Evolutionary conservation across 2,329 filamentous ascomycete species (phyloP).

Genomic region (Ophiostoma ips): DNA sequence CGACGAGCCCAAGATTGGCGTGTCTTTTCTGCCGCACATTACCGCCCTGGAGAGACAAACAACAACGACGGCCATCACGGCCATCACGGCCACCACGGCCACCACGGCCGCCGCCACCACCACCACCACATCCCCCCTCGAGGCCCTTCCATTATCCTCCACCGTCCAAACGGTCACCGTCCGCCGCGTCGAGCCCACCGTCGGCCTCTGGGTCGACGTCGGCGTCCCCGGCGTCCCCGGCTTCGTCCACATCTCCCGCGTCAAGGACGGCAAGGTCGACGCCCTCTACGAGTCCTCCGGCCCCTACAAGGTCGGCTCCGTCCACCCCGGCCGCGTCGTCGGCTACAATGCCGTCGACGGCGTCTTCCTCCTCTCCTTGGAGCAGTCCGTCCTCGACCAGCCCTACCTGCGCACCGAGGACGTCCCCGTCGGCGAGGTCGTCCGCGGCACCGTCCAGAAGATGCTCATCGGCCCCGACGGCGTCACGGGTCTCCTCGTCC

Average conservation of each 20-base stretch:
- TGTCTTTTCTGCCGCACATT: slow-evolving; percentile 81
- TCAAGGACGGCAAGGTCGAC: slow-evolving; percentile 84
- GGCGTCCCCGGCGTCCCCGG: slow-evolving; percentile 55
- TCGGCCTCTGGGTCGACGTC: slow-evolving; percentile 70
- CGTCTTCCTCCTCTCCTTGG: slow-evolving; percentile 70
- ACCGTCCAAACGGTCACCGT: slow-evolving; percentile 68
- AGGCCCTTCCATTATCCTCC: slow-evolving; percentile 55
- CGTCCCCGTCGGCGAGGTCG: slow-evolving; percentile 63
- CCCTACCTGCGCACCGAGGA: slow-evolving; percentile 87
- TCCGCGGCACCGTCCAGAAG: slow-evolving; percentile 75
- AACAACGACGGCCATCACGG: slow-evolving; percentile 11
- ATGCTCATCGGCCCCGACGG: slow-evolving; percentile 67
- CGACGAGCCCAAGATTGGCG: slow-evolving; percentile 69
- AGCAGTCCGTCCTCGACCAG: slow-evolving; percentile 71
- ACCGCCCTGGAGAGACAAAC: slow-evolving; percentile 35
- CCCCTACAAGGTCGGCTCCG: slow-evolving; percentile 61
- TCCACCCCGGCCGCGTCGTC: slow-evolving; percentile 68
- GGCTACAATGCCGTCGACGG: slow-evolving; percentile 82
- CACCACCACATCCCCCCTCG: slow-evolving; percentile 40
- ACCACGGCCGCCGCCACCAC: not conserved
- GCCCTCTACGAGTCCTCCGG: slow-evolving; percentile 63
- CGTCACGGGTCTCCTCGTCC: slow-evolving; percentile 67
- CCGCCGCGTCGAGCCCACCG: slow-evolving; percentile 60
- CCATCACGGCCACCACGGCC: not conserved
- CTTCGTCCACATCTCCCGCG: slow-evolving; percentile 87